These are phyloP conservation scores for Euphorbia schlechtendalii DNA, from an alignment of 441 rosid species.

Conservation along the genomic window DNA sequence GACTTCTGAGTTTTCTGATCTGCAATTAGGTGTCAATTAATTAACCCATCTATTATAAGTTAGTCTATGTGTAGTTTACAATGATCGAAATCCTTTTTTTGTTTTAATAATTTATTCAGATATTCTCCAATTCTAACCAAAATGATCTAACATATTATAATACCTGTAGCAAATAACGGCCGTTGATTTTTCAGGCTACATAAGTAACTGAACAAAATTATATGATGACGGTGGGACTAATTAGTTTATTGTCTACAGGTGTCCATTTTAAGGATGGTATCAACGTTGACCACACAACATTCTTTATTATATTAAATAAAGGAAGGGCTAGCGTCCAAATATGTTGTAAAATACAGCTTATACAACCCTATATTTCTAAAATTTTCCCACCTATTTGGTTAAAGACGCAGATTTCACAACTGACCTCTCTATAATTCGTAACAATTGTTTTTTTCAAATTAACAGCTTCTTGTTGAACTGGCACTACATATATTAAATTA, in stretches of 20 bases:
- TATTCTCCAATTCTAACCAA: neutral
- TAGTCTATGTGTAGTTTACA: neutral
- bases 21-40: neutral
- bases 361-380: neutral
- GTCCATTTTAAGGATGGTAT: neutral
- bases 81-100: neutral
- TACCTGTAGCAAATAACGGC: neutral
- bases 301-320: neutral
- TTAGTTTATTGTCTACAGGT: neutral
- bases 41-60: too few species aligned
- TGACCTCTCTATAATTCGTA: too few species aligned
- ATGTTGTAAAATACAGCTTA: neutral
- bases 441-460: too few species aligned
- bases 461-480: too few species aligned
- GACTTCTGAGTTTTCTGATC: neutral
- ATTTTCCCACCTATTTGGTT: too few species aligned
- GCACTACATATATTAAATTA: too few species aligned
- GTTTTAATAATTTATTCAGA: neutral
- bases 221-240: too few species aligned
- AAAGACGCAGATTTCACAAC: too few species aligned
- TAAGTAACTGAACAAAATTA: neutral
- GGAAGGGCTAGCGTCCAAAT: too few species aligned
- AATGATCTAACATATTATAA: neutral
- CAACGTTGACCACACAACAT: neutral
- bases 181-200: neutral